These are phyloP conservation scores for Brachypodium distachyon DNA, from an alignment of 202 grass and related monocot genomes.

Conservation along the genomic window DNA sequence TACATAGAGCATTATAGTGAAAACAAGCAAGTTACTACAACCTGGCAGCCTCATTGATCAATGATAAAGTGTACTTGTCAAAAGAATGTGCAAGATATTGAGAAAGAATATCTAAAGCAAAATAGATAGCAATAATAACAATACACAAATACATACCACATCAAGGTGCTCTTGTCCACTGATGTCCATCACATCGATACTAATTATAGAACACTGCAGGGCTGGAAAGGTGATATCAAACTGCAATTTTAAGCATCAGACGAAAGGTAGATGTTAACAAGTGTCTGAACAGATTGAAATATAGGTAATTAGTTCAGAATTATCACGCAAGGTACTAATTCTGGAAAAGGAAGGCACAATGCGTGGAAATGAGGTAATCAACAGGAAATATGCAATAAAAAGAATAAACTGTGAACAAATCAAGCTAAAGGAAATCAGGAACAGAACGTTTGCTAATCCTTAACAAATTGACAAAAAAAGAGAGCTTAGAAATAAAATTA, in stretches of 20 bases:
- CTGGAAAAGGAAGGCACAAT: neutral
- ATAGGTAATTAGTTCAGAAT: neutral
- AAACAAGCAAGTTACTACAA: constrained; percentile 5
- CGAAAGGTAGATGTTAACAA: constrained; percentile 21
- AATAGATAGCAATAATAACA: neutral
- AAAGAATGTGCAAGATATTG: neutral
- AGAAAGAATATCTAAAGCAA: constrained; percentile 3
- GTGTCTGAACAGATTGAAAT: constrained; percentile 10
- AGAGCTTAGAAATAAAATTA: neutral
- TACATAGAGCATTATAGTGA: constrained; percentile 31
- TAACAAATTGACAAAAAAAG: neutral
- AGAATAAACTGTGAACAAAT: neutral
- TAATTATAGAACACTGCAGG: constrained; percentile 93
- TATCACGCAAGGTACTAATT: constrained; percentile 10
- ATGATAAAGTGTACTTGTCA: neutral
- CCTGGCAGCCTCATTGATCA: neutral
- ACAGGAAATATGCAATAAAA: neutral
- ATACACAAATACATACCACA: constrained; percentile 54
- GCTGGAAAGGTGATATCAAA: constrained; percentile 95
- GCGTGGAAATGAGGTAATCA: neutral
- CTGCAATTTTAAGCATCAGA: constrained; percentile 55
- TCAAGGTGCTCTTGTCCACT: constrained; percentile 95
- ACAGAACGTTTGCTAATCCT: neutral
- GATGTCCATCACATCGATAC: constrained; percentile 92
- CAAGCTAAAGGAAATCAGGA: neutral